Percentiles rank a stretch among this genome's conserved stretches.
phyloP scores from a whole-genome alignment of 73 alveolate genomes.

The Tetrahymena thermophila region DNA sequence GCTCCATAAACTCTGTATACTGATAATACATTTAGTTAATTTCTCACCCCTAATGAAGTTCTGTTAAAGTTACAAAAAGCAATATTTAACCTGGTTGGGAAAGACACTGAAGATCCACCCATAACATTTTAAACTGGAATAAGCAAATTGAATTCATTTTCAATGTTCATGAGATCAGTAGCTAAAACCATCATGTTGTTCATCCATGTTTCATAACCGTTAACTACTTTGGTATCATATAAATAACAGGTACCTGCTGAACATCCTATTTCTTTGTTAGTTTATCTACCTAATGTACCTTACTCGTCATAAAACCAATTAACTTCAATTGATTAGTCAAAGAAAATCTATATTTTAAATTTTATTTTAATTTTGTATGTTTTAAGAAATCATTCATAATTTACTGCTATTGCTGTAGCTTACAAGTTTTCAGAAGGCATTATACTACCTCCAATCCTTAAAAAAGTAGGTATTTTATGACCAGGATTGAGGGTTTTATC shows the following conservation, averaged over 20 bases:
- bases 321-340: neutral
- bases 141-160: neutral
- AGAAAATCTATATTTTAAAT: neutral
- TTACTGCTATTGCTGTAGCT: neutral
- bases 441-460: neutral
- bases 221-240: neutral
- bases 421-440: neutral
- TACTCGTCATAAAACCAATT: neutral
- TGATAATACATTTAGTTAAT: neutral
- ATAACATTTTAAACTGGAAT: neutral
- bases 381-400: neutral
- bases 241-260: neutral
- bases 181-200: neutral
- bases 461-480: neutral
- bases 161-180: neutral
- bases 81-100: neutral
- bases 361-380: neutral
- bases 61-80: neutral
- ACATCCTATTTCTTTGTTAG: neutral
- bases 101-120: neutral
- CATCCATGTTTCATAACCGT: neutral
- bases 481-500: neutral
- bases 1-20: neutral
- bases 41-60: neutral
- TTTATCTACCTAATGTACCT: neutral